Base-by-base conservation (phyloP, 306 rosid genomes). In the Medicago ruthenica region DNA sequence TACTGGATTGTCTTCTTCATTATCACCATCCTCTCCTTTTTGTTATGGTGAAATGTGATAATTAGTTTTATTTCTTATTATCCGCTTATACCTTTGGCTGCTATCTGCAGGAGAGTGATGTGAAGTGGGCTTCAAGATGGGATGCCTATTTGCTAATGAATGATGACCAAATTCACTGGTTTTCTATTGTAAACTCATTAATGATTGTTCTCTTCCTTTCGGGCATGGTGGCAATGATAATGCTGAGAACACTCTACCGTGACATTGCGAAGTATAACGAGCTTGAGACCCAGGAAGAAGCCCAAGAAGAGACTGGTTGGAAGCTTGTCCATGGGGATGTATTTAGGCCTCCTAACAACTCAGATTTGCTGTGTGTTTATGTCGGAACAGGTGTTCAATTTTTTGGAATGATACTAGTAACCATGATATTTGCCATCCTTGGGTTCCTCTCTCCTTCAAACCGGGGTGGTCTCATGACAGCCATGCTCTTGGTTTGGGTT, bases 91-190 rank as follows among this genome's bases (percentile, higher is more conserved):
- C 64, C 71, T 65, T 74, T 76, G 60, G 76, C 66, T 73, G 82
- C 73, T 75, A 73, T 50, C 57, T 78, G 67, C 82, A 95, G 98
- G 92, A 84, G 80, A 95, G 97, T 84, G 89, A 88, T 16, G 98
- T 94, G 83, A 94, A 94, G 90, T 94, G 98, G 98, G 98, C 98
- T 65, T 94, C 97, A 72, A 84, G 98, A 83, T 94, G 98, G 98
- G 98, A 94, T 89, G 93, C 98, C 68, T 92, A 94, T 90, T 90
- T 92, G 75, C 82, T 95, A 40, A 95, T 95, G 99, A 92, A 84
- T 34, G 99, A 92, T 17, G 97, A 95, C 73, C 99, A 92, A 82
- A 95, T 95, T 74, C 99, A 92, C 83, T 92, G 99, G 97, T 95
- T 95, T 82, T 92, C 97, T 31, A 95, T 95, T 62, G 97, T 95